These are phyloP conservation scores for Posidonia oceanica DNA, from an alignment of 116 monocot species.

Conservation along the genomic window DNA sequence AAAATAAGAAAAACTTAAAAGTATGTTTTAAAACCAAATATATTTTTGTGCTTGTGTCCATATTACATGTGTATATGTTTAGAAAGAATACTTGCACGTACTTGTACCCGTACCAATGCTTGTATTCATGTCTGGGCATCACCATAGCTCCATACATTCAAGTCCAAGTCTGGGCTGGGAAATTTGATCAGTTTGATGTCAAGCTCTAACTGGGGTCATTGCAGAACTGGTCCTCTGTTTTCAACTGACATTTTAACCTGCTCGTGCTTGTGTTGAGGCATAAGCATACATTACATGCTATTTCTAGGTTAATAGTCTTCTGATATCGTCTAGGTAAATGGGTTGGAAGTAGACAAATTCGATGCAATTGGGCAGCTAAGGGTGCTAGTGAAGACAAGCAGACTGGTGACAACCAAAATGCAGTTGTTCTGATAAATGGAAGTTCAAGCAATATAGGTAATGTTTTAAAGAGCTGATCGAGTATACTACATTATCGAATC, in stretches of 20 bases:
- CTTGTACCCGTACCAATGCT: no score
- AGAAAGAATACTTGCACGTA: no score
- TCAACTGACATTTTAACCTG: neutral
- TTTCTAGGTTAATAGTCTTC: no score
- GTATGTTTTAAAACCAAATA: no score
- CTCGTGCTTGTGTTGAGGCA: neutral
- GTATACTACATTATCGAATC: neutral
- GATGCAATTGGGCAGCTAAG: conserved; percentile 80
- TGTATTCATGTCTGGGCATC: no score
- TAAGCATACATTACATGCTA: no score
- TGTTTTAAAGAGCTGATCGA: neutral
- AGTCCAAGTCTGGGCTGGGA: no score
- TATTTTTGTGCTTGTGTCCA: no score
- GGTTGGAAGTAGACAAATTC: conserved; percentile 69
- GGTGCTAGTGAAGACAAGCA: conserved; percentile 50
- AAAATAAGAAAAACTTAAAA: no score
- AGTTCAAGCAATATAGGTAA: conserved; percentile 31
- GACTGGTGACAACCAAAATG: conserved; percentile 42
- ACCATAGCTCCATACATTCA: no score
- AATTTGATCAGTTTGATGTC: neutral
- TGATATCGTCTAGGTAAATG: conserved; percentile 41
- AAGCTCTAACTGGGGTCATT: neutral
- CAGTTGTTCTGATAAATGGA: conserved; percentile 38
- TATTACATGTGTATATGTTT: no score
- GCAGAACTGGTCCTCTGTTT: neutral